Conservation (phyloP, 306 rosid genomes). For the Ormosia semicastrata region DNA sequence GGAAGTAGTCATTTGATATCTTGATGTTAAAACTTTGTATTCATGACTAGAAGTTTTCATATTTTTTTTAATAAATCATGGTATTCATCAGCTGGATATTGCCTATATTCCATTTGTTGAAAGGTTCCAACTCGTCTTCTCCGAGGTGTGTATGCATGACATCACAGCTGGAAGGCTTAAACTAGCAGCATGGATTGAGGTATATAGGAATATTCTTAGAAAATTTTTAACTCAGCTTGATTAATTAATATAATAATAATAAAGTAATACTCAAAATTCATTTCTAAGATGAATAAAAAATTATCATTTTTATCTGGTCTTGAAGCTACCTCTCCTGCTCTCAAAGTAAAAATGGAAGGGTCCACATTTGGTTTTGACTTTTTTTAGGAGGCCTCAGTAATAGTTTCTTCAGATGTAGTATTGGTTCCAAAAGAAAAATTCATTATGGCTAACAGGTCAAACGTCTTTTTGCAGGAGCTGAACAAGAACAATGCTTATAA, state of each 20-base stretch:
- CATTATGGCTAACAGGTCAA: neutral
- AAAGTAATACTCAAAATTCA: neutral
- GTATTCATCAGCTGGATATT: slow-evolving; percentile 61
- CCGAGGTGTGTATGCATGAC: slow-evolving; percentile 44
- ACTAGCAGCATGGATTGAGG: slow-evolving; percentile 68
- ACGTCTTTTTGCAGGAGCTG: slow-evolving; percentile 39
- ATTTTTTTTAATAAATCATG: neutral
- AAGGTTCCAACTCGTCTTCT: slow-evolving; percentile 51
- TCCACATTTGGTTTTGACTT: too few relatives aligned
- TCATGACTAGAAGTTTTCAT: neutral
- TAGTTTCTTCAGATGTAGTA: neutral
- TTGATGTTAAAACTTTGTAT: neutral
- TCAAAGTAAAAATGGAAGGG: too few relatives aligned
- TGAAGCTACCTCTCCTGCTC: neutral
- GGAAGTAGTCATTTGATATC: neutral
- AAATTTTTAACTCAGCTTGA: neutral
- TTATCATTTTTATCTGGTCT: neutral
- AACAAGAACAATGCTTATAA: slow-evolving; percentile 62
- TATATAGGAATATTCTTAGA: neutral
- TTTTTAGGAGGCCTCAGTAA: neutral
- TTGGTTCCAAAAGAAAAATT: neutral
- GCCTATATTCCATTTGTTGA: slow-evolving; percentile 65
- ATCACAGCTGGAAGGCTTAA: slow-evolving; percentile 63
- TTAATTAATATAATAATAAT: neutral
- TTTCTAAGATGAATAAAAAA: neutral